phyloP scores from a whole-genome alignment of 1,284 basidiomycete species.

The Pseudozyma flocculosa region DNA sequence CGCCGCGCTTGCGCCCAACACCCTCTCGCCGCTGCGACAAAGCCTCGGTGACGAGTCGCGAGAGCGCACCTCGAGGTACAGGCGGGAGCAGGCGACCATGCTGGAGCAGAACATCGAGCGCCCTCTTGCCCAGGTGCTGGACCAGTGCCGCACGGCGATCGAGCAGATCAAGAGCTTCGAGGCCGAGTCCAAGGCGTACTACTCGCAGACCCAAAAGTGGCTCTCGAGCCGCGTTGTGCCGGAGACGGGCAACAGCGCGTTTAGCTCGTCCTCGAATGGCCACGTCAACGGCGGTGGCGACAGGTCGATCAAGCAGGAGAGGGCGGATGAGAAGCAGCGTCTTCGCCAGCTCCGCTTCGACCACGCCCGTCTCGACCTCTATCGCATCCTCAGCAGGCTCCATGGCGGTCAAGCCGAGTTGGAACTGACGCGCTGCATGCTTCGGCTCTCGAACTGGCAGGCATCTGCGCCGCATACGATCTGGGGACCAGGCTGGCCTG shows the following conservation, averaged over 20 bases:
- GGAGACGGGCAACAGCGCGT: conserved; percentile 1
- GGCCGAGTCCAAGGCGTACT: conserved; percentile 42
- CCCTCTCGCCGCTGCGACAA: conserved; percentile 16
- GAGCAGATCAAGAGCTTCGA: conserved; percentile 39
- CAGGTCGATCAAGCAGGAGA: conserved; percentile 18
- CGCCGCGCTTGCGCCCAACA: conserved; percentile 16
- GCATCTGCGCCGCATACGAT: conserved; percentile 6
- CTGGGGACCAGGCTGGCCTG: conserved; percentile 3
- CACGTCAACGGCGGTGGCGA: conserved; percentile 1
- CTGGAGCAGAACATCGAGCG: conserved; percentile 25
- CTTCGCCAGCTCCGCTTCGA: conserved; percentile 40
- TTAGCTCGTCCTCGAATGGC: not conserved
- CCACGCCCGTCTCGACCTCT: conserved; percentile 36
- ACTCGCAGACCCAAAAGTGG: conserved; percentile 50
- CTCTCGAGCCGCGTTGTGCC: conserved; percentile 20
- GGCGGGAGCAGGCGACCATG: conserved; percentile 13
- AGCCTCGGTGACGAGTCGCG: conserved; percentile 14
- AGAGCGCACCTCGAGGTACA: conserved; percentile 5
- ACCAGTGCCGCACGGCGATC: conserved; percentile 29
- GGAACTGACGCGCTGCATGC: conserved; percentile 16
- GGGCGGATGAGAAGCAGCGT: conserved; percentile 44
- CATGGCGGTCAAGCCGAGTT: conserved; percentile 42
- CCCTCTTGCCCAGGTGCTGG: conserved; percentile 27
- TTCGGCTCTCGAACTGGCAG: conserved; percentile 28
- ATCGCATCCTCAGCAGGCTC: conserved; percentile 9